Evolutionary conservation across 2,329 filamentous ascomycete genomes (phyloP).

Genomic region (Ceratocystis destructans): DNA sequence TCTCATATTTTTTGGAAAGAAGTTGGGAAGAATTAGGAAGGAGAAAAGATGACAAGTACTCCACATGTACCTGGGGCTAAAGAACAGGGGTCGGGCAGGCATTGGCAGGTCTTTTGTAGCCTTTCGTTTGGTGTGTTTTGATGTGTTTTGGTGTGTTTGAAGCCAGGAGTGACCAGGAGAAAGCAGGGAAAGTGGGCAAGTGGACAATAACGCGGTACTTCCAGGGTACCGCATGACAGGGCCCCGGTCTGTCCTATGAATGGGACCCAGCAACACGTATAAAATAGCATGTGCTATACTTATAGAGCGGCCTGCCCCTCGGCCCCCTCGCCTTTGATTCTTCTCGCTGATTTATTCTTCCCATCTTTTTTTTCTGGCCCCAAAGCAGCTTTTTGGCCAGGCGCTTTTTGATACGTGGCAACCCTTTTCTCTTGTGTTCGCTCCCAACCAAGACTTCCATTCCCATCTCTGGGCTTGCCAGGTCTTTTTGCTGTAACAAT

Average conservation of each 20-base stretch:
- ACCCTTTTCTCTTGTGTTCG: slow-evolving; percentile 5
- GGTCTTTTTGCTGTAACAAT: neutral
- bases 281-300: slow-evolving; percentile 34
- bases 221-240: slow-evolving; percentile 10
- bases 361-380: slow-evolving; percentile 14
- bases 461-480: neutral
- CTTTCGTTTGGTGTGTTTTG: no score
- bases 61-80: slow-evolving; percentile 17
- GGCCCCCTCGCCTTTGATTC: slow-evolving; percentile 21
- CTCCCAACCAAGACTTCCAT: neutral
- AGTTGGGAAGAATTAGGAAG: no score
- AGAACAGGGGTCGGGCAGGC: slow-evolving; percentile 8
- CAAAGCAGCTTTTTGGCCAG: slow-evolving; percentile 6
- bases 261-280: slow-evolving; percentile 27
- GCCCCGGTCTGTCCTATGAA: slow-evolving; percentile 6
- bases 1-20: slow-evolving; percentile 2
- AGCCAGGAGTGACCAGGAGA: neutral
- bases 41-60: slow-evolving; percentile 15
- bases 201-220: slow-evolving; percentile 13
- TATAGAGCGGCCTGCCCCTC: slow-evolving; percentile 35
- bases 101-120: slow-evolving; percentile 1
- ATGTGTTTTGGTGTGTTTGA: neutral
- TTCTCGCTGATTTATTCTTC: slow-evolving; percentile 17
- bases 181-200: neutral
- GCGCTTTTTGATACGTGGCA: slow-evolving; percentile 9